These are phyloP conservation scores for Parachlorella kessleri DNA, from an alignment of 139 green algal species.

Conservation along the genomic window DNA sequence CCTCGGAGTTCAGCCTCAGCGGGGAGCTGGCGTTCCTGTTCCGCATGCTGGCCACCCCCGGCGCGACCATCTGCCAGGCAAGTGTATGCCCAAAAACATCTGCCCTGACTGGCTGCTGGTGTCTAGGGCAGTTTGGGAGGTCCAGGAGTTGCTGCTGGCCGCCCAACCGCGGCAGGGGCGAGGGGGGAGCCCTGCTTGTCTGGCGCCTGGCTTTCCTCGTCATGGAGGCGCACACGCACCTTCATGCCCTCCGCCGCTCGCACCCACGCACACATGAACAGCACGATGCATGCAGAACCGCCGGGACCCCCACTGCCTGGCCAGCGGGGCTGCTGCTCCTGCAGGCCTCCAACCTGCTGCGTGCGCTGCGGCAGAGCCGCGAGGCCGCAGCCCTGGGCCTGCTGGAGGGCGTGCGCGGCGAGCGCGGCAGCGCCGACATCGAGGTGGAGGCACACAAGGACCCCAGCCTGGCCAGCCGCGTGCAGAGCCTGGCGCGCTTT, in stretches of 20 bases:
- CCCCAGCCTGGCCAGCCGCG: slow-evolving; percentile 57
- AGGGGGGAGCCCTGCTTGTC: too few relatives aligned
- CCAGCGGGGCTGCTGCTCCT: not conserved
- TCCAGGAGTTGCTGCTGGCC: too few relatives aligned
- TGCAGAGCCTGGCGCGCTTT: slow-evolving; percentile 86
- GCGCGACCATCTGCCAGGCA: slow-evolving; percentile 76
- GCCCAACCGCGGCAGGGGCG: too few relatives aligned
- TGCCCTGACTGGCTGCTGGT: too few relatives aligned
- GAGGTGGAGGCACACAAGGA: slow-evolving; percentile 56
- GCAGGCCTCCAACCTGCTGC: slow-evolving; percentile 87
- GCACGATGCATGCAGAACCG: too few relatives aligned
- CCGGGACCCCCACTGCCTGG: not conserved
- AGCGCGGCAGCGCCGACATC: slow-evolving; percentile 26
- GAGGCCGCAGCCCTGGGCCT: slow-evolving; percentile 86
- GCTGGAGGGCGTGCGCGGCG: slow-evolving; percentile 65
- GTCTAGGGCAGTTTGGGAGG: too few relatives aligned
- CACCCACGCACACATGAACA: too few relatives aligned
- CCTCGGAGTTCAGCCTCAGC: slow-evolving; percentile 86
- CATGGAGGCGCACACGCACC: too few relatives aligned
- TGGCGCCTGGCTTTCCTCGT: too few relatives aligned
- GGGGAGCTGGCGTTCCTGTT: slow-evolving; percentile 91
- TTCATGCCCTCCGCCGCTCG: too few relatives aligned
- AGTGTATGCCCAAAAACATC: too few relatives aligned
- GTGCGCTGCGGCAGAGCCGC: slow-evolving; percentile 77
- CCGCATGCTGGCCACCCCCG: slow-evolving; percentile 77